These are phyloP conservation scores for Sphagnum magellanicum DNA, from an alignment of 228 moss, liverwort and hornwort species.

Conservation along the genomic window DNA sequence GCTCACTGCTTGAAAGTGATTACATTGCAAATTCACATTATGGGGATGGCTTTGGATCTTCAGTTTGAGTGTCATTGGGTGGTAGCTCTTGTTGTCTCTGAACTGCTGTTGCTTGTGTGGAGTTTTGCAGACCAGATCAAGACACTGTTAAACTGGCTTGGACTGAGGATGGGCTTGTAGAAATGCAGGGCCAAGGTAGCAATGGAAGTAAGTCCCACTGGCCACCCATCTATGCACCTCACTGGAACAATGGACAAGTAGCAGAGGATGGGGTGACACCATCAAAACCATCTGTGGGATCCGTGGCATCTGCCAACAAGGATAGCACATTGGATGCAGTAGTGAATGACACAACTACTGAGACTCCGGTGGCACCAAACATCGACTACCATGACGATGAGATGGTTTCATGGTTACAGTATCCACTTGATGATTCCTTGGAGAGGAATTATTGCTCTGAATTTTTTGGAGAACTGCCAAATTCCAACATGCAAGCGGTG, in stretches of 20 bases:
- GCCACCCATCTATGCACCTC: slow-evolving; percentile 17
- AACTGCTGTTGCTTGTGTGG: slow-evolving; percentile 1
- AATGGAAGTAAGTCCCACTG: slow-evolving; percentile 55
- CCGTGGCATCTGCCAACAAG: neutral
- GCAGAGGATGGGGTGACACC: slow-evolving; percentile 61
- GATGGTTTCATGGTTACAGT: slow-evolving; percentile 75
- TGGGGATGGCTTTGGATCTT: neutral
- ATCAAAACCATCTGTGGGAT: slow-evolving; percentile 26
- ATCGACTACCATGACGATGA: slow-evolving; percentile 44
- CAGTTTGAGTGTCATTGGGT: neutral
- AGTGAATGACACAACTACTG: slow-evolving; percentile 29
- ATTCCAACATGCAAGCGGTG: slow-evolving; percentile 33
- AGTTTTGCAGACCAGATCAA: slow-evolving; percentile 39
- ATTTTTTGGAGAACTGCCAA: slow-evolving; percentile 64
- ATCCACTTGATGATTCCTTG: slow-evolving; percentile 62
- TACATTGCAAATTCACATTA: neutral
- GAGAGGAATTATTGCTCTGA: slow-evolving; percentile 70
- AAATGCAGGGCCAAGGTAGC: slow-evolving; percentile 51
- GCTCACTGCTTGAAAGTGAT: neutral
- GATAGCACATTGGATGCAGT: slow-evolving; percentile 27
- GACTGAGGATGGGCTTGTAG: slow-evolving; percentile 42
- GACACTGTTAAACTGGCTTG: slow-evolving; percentile 28
- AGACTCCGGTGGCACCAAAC: slow-evolving; percentile 13
- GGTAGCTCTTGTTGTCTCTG: slow-evolving; percentile 1
- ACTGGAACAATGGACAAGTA: slow-evolving; percentile 45